Evolutionary conservation across 768 basidiomycete genomes (phyloP), one percentile per base, ranked within the genome.

Genomic region (Boletellus ananas): DNA sequence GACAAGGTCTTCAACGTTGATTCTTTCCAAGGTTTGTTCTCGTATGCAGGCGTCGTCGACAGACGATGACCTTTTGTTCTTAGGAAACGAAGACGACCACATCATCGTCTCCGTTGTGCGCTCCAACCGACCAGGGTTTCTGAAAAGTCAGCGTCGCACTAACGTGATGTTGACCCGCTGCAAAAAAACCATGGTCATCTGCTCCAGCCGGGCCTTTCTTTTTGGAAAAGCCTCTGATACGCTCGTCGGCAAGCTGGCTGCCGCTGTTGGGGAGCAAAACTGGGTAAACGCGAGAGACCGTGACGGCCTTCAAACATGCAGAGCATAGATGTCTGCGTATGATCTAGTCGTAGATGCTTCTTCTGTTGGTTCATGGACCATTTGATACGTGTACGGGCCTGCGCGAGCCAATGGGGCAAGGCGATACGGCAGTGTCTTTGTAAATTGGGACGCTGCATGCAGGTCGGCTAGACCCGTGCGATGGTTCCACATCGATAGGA

Each of bases 91-190:
- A 62, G 84, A 83, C 47, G 82, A 91, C 42, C 76, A 78, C 38
- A 82, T 90, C 46, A 77, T 90, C 45, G 68, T 90, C 31, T 90
- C 87, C 6, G 57, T 86, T 6, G 86, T 88, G 9, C 75, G 86
- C 18, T 74, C 86, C 1, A 54, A 66, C 5, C 70, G 65, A 14
- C 65, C 79, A 17, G 90, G 90, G 12, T 93, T 93, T 56, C 70
- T 92, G 18, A 68, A 61, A 13, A 82, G 79, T 56, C 48, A 74
- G 6, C 75, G 83, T 10, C 76, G 90, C 6, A 86, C 83, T 41
- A 92, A 92, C 78, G 90, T 92, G 38, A 89, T 92, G 88, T 74
- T 91, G 29, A 86, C 84, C 29, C 78, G 88, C 18, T 90, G 84
- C 72, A 84, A 84, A 63, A 63, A 66, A 42, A 81, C 80, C 33